Base-by-base conservation (phyloP, 441 rosid genomes). In the Euphorbia schlechtendalii region DNA sequence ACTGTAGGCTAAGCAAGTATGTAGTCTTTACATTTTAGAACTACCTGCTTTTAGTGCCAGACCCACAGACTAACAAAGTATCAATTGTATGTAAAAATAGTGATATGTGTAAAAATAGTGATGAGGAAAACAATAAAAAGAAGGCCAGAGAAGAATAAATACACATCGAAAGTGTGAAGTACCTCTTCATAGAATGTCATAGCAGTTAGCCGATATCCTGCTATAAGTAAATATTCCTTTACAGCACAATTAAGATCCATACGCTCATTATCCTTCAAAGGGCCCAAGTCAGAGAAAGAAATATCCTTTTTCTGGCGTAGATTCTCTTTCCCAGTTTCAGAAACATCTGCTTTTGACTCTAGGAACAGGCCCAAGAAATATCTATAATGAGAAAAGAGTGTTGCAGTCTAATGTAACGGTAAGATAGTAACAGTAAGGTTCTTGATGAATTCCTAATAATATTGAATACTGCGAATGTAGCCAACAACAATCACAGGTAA, bases 141-240 rank as follows among this genome's bases (percentile, higher is more conserved):
- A 54, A 43, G 5, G 18, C 43, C 45, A 2, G 25, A 0, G 25
- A 18, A 66, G 27, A 25, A 24, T 45, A 45, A 2, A 38, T 45
- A 40, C 2, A 21, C 15, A 49, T 28, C 41, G 52, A 27, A 56
- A 58, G 13, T 68, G 24, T 46, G 41, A 59, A 59, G 71, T 77
- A 89, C 98, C 86, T 92, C 98, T 75, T 90, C 98, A 73, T 85
- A 92, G 73, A 92, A 92, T 59, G 98, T 92, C 98, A 92, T 92
- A 58, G 96, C 94, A 41, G 96, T 86, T 70, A 92, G 90, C 76
- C 96, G 83, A 70, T 92, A 92, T 56, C 98, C 98, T 65, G 96
- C 98, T 65, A 92, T 59, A 67, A 90, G 89, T 75, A 92, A 83
- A 82, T 92, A 92, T 71, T 92, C 96, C 80, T 92, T 90, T 66